Conservation (phyloP, 2,329 filamentous ascomycete genomes). For the Emmonsiellopsis sp. region DNA sequence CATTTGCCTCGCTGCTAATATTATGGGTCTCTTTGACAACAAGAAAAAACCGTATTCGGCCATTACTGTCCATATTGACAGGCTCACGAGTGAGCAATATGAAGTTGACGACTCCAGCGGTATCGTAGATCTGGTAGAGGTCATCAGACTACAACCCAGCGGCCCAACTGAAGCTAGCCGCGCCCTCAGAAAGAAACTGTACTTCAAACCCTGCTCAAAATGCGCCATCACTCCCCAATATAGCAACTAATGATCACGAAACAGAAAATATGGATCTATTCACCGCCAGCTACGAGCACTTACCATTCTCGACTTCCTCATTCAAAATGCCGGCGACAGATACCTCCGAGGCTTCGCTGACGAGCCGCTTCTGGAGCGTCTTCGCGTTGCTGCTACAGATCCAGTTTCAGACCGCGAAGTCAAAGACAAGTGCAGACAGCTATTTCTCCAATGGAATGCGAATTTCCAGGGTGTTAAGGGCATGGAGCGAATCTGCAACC, state of each 20-base stretch:
- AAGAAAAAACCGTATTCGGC: slow-evolving; percentile 81
- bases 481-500: slow-evolving; percentile 65
- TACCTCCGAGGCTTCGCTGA: slow-evolving; percentile 86
- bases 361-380: slow-evolving; percentile 80
- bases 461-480: slow-evolving; percentile 75
- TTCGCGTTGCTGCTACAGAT: slow-evolving; percentile 79
- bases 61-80: slow-evolving; percentile 85
- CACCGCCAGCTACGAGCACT: slow-evolving; percentile 86
- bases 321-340: slow-evolving; percentile 81
- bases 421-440: slow-evolving; percentile 73
- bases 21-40: slow-evolving; percentile 3
- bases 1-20: neutral
- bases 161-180: slow-evolving; percentile 84
- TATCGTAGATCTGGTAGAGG: slow-evolving; percentile 88
- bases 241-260: slow-evolving; percentile 7
- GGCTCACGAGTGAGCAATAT: slow-evolving; percentile 78
- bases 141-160: slow-evolving; percentile 77
- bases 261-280: slow-evolving; percentile 82
- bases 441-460: slow-evolving; percentile 79
- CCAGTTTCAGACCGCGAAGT: slow-evolving; percentile 76
- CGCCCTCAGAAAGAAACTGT: slow-evolving; percentile 91
- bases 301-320: slow-evolving; percentile 80
- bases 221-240: neutral
- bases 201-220: slow-evolving; percentile 20
- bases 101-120: slow-evolving; percentile 87